These are phyloP conservation scores for Jaenimonas drosophilae DNA, from an alignment of 208 protist genomes.

Conservation along the genomic window DNA sequence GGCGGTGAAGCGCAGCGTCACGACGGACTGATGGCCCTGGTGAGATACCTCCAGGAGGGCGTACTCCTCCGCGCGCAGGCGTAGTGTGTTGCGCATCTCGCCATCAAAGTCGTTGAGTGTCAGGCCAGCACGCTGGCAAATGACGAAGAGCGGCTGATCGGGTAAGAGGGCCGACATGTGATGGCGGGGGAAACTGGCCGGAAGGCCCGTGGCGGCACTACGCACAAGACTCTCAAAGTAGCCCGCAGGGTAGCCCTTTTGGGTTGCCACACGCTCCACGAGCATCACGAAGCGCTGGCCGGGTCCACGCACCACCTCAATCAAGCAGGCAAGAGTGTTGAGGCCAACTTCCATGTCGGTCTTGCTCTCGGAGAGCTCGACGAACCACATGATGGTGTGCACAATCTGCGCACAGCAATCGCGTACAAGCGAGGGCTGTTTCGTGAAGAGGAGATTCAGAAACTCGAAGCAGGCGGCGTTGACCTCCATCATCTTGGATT, in stretches of 20 bases:
- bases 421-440: slow-evolving; percentile 60
- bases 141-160: slow-evolving; percentile 54
- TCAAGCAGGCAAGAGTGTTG: slow-evolving; percentile 56
- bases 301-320: slow-evolving; percentile 59
- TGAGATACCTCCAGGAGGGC: slow-evolving; percentile 50
- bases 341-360: slow-evolving; percentile 78
- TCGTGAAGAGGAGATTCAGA: slow-evolving; percentile 72
- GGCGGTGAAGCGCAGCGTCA: no score
- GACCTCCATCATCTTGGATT: slow-evolving; percentile 61
- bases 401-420: slow-evolving; percentile 83
- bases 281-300: slow-evolving; percentile 67
- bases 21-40: slow-evolving; percentile 55
- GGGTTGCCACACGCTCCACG: slow-evolving; percentile 54
- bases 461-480: slow-evolving; percentile 85
- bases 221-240: slow-evolving; percentile 64
- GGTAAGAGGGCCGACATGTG: slow-evolving; percentile 44
- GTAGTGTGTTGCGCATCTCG: slow-evolving; percentile 52
- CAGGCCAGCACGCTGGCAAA: slow-evolving; percentile 63
- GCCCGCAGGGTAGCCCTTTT: slow-evolving; percentile 48
- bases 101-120: slow-evolving; percentile 69
- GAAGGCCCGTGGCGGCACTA: slow-evolving; percentile 32
- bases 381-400: slow-evolving; percentile 83
- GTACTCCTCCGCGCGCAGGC: slow-evolving; percentile 33
- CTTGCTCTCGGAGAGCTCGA: slow-evolving; percentile 63
- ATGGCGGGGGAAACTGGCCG: slow-evolving; percentile 19